Base-by-base conservation (phyloP, 805 yeast genomes). In the Sungouiozyma intestinalis region DNA sequence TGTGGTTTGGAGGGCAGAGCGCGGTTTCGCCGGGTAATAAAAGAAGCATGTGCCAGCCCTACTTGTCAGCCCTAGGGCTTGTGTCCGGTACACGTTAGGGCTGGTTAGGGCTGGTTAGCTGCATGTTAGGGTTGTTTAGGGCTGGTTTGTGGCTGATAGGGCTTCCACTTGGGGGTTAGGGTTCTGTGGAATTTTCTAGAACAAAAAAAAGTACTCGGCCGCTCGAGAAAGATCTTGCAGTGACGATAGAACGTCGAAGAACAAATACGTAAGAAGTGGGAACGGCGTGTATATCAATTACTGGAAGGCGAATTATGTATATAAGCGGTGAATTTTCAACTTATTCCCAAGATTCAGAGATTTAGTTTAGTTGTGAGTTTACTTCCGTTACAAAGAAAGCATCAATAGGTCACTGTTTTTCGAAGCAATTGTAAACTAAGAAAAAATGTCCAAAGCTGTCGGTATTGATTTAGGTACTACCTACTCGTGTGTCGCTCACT, bases 401-500 rank as follows among this genome's bases (percentile, higher is more conserved):
- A 24, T 24, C 29, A 24, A 24, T 24, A 24, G 29, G 29, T 24
- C 29, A 24, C 29, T 24, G 11, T 24, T 24, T n/a, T 24, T 24
- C 29, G 29, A 24, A 24, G 11, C 29, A 24, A 24, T 7, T 24
- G 11, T 24, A 24, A 7, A 24, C 29, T 24, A 24, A 11, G n/a
- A n/a, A 24, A 60, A 47, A 33, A 71, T 72, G 76, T 58, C 73
- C 34, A 71, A 66, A 58, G 76, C 77, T 49, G 68, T 80, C 48
- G 86, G 88, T 67, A 81, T 81, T 61, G 88, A 81, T 70, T 77
- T 81, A 67, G 88, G 88, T 71, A 81, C 88, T 46, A 86, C 95
- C 46, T 86, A 86, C 73, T 86, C 95, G 40, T 87, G 96, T 79
- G 96, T 87, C 49, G 96, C 95, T 57, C 94, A 86, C 63, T 86